Evolutionary conservation across 805 yeast species (phyloP).

Genomic region (Kodamaea leandrae): DNA sequence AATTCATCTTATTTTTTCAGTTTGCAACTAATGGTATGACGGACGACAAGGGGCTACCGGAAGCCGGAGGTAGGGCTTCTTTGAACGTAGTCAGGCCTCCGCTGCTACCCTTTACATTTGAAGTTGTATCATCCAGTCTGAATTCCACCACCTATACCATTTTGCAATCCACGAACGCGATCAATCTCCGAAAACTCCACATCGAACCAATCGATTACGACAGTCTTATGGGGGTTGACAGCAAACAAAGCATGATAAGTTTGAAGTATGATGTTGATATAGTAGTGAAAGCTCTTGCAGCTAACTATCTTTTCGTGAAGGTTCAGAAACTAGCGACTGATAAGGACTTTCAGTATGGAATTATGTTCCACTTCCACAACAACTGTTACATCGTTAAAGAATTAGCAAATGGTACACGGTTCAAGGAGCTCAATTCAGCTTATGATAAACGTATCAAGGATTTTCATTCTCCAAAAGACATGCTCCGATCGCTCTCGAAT

Average conservation of each 20-base stretch:
- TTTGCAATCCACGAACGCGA: constrained; percentile 11
- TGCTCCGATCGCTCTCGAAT: constrained; percentile 1
- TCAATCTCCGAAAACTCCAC: constrained; percentile 3
- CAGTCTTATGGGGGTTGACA: not conserved
- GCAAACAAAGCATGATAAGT: constrained; percentile 4
- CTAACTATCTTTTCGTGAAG: constrained; percentile 16
- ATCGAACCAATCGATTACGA: constrained; percentile 2
- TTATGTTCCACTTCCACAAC: constrained; percentile 14
- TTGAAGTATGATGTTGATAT: constrained; percentile 9
- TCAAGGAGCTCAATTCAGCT: constrained; percentile 7
- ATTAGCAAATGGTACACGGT: constrained; percentile 10
- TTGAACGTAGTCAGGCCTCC: constrained; percentile 6
- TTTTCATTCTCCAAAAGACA: constrained; percentile 1
- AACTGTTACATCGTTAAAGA: constrained; percentile 14
- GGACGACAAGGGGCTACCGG: not conserved
- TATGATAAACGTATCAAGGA: constrained; percentile 1
- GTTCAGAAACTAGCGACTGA: constrained; percentile 14
- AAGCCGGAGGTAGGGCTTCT: not conserved
- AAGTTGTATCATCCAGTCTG: constrained; percentile 10
- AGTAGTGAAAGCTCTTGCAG: constrained; percentile 7
- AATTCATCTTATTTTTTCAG: not conserved
- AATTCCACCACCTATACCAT: constrained; percentile 15
- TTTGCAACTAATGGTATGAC: not conserved
- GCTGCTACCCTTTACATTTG: constrained; percentile 19
- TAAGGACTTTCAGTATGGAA: constrained; percentile 13